phyloP scores from a whole-genome alignment of 164 flowering plant species.

The Aristolochia fimbriata region DNA sequence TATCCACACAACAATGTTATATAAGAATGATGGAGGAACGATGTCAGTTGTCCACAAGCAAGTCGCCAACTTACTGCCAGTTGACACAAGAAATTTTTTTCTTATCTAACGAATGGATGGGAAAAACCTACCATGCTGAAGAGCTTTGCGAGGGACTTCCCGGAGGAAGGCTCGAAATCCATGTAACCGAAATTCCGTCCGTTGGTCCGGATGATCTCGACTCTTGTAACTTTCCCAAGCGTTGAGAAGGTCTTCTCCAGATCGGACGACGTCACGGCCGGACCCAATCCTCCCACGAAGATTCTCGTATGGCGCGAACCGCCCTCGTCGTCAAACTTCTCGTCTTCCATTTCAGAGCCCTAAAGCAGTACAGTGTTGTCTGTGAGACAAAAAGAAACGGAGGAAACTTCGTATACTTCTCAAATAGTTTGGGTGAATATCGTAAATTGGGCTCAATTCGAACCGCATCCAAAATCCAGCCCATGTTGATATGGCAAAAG shows the following conservation, averaged over 20 bases:
- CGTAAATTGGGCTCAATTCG: too few species aligned
- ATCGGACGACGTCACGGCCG: slow-evolving; percentile 42
- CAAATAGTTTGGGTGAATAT: too few species aligned
- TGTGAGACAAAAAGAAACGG: too few species aligned
- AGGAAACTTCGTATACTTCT: too few species aligned
- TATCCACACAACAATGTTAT: too few species aligned
- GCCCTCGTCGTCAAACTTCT: too few species aligned
- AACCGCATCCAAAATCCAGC: too few species aligned
- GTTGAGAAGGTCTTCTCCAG: slow-evolving; percentile 47
- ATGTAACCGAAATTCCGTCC: slow-evolving; percentile 80
- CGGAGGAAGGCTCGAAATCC: slow-evolving; percentile 53
- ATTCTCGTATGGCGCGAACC: slow-evolving; percentile 24
- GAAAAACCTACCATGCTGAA: slow-evolving; percentile 45
- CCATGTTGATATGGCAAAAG: too few species aligned
- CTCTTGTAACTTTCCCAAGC: slow-evolving; percentile 34
- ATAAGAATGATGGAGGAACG: too few species aligned
- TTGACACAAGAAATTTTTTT: not conserved
- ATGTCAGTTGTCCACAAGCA: too few species aligned
- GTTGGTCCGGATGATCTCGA: slow-evolving; percentile 51
- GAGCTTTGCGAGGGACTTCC: slow-evolving; percentile 53
- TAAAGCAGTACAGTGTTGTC: too few species aligned
- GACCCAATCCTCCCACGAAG: slow-evolving; percentile 73
- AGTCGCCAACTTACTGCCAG: not conserved
- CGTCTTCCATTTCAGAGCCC: too few species aligned
- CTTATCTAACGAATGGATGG: not conserved